A percentile compares a stretch with the other conserved stretches of the same genome.
Conservation (phyloP, 2,329 filamentous ascomycete genomes). For the Fusarium poae region DNA sequence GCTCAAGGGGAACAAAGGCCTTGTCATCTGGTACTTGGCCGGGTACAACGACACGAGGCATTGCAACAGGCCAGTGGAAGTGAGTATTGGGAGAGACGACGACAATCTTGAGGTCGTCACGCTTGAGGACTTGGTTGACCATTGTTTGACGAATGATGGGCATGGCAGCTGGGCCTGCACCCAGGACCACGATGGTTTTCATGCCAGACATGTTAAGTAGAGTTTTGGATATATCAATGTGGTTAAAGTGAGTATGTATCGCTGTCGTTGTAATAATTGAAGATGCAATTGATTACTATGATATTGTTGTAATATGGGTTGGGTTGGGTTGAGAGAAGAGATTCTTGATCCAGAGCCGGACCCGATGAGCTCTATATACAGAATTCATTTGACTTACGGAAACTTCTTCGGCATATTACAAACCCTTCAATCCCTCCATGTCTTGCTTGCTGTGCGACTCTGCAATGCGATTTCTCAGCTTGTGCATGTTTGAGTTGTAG, state of each 20-base stretch:
- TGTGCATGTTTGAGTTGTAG: not conserved
- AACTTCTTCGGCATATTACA: conserved; percentile 15
- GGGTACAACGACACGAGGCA: conserved; percentile 62
- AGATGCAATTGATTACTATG: conserved; percentile 1
- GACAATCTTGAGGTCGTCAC: conserved; percentile 58
- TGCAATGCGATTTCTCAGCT: not conserved
- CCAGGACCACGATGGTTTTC: conserved; percentile 64
- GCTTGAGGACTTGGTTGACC: conserved; percentile 57
- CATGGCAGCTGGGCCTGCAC: conserved; percentile 62
- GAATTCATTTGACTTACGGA: not conserved
- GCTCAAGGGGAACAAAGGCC: conserved; percentile 53
- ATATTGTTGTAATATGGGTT: conserved; percentile 2
- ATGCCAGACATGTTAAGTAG: conserved; percentile 37
- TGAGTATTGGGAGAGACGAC: conserved; percentile 63
- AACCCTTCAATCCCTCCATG: not conserved
- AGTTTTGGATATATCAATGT: not conserved
- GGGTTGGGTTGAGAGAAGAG: conserved; percentile 7
- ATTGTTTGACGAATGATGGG: conserved; percentile 65
- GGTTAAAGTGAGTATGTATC: not conserved
- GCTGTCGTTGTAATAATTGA: not conserved
- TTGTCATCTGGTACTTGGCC: conserved; percentile 60
- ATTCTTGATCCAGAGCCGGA: not conserved
- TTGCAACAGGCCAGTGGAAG: conserved; percentile 64
- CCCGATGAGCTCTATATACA: conserved; percentile 19
- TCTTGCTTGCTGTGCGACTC: not conserved